Evolutionary conservation across 2,329 filamentous ascomycete species (phyloP), one percentile per base, ranked within the genome.

Genomic region (Epichloe coenophiala): DNA sequence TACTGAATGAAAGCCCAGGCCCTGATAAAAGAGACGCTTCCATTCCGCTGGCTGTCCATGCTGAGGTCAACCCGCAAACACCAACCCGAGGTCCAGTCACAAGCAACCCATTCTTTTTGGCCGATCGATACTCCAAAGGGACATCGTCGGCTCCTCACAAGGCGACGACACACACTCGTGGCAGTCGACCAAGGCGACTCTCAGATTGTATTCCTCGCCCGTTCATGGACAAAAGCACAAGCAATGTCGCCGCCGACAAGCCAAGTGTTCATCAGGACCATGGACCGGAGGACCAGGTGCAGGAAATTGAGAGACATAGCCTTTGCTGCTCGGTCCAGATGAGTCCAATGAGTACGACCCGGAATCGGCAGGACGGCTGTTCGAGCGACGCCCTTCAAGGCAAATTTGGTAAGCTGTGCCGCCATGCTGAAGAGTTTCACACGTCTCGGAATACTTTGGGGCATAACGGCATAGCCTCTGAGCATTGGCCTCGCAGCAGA

Each of bases 401-500:
- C 17, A 54, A 61, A 40, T 61, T 67, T 43, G 58, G 63, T 47
- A 55, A 59, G 40, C 54, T 66, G 2, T 62, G 64, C 47, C 61
- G 62, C 3, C 62, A 68, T 53, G 61, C 63, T 7, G 55, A 65
- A 39, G 62, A 64, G 23, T 59, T 70, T 5, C 60, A 67, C 47
- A 59, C 59, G 45, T 56, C 61, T 17, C 59, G 62, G 33, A 66
- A 68, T 52, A 64, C 65, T 50, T 56, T 63, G 43, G 62, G 67
- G 43, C 64, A 68, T 43, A 56, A 68, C 12, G 58, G 61, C 13
- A 59, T 58, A 38, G 54, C 35, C 3, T 9, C 35, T 15, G 37
- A 38, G 6, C 12, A 31, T 31, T n/a, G 38, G 15, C 33, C 47
- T 23, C 6, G 8, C 19, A 38, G 35, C 17, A 45, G 35, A n/a